Evolutionary conservation across 805 yeast species (phyloP).

Genomic region (Candida verbasci): DNA sequence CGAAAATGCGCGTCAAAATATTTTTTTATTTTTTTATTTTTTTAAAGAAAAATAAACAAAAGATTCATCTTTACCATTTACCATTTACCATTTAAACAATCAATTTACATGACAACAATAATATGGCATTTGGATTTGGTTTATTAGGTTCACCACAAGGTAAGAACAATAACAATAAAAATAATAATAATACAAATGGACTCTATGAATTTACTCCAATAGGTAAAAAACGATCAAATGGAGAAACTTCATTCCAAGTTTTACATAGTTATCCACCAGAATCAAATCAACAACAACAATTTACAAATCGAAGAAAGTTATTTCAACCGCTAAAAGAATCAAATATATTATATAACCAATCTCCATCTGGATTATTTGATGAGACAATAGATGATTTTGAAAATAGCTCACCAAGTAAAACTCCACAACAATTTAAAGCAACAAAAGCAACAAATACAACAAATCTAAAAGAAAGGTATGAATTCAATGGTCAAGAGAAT

Average conservation of each 20-base stretch:
- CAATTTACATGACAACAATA: background rate
- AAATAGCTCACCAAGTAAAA: conserved; percentile 3
- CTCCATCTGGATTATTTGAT: conserved; percentile 5
- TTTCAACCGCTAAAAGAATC: conserved; percentile 6
- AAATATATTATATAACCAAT: background rate
- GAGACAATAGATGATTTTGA: conserved; percentile 8
- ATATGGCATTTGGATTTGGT: conserved; percentile 2
- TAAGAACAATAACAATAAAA: background rate
- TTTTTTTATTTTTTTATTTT: no score
- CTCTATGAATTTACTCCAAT: conserved; percentile 8
- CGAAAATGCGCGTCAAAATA: no score
- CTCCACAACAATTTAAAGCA: no score
- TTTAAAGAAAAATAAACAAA: background rate
- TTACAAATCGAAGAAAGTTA: conserved; percentile 1
- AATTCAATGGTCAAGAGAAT: conserved; percentile 5
- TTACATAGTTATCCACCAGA: conserved; percentile 7
- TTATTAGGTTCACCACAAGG: conserved; percentile 2
- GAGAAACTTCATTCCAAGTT: conserved; percentile 7
- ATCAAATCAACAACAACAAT: background rate
- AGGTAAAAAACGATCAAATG: conserved; percentile 2
- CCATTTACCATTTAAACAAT: no score
- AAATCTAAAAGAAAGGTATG: background rate
- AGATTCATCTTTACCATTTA: background rate
- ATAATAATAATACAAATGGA: background rate
- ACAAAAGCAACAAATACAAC: background rate